Base-by-base conservation (phyloP, 495 filamentous ascomycete species). In the Elaphomyces granulatus region DNA sequence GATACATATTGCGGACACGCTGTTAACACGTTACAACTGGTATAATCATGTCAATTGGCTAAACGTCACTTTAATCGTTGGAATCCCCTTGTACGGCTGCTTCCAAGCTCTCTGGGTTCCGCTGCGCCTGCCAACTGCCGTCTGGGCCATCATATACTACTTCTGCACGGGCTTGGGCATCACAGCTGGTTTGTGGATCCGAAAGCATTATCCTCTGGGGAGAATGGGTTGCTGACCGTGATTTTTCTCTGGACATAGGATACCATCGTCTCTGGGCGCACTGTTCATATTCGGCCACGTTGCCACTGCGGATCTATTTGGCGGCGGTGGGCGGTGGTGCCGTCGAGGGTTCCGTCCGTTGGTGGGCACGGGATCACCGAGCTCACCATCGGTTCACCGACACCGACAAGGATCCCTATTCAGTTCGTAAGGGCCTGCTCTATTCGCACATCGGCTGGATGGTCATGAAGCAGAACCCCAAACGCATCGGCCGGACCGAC, bases 311-410 rank as follows among this genome's bases (percentile, higher is more conserved):
- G 61, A 80, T 96, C 59, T 94, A 86, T 72, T 75, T 96, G 47
- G 92, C 92, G 42, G 79, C 78, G 42, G 79, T 83, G 50, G 92
- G 92, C 45, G 87, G 83, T 56, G 92, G 90, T 63, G 88, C 88
- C 38, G 92, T 96, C 38, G 83, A 99, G 54, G 92, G 92, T 42
- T 93, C 85, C 37, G 83, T 94, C 53, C 71, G 92, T 50, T 99
- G 92, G 92, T 99, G 92, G 92, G 79, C 85, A 44, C 78, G 85
- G 46, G 86, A 85, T 57, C 92, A 98, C 70, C 82, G 92, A 43
- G 85, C 92, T 50, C 92, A 99, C 64, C 92, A 99, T 70, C 81
- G 92, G 49, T 96, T 94, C 58, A 98, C 92, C 70, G 92, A 96
- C 52, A 99, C 92, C 52, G 83, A 94, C 38, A 96, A 99, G 68